Evolutionary conservation across 1,284 basidiomycete genomes (phyloP).

Genomic region (Hymenochaete sp.): DNA sequence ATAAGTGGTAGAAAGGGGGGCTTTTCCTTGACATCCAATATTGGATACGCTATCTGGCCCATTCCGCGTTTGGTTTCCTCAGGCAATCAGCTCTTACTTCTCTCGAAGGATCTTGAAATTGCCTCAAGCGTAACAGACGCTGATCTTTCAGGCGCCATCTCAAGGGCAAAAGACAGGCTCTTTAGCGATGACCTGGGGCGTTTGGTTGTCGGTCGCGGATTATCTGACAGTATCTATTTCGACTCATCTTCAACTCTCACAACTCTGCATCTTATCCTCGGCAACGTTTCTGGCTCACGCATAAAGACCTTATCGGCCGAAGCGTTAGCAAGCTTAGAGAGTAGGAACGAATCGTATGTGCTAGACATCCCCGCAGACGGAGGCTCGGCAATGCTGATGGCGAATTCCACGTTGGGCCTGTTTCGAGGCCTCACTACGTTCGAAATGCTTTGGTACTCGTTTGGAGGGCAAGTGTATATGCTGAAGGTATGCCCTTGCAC

Average conservation of each 20-base stretch:
- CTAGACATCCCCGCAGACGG: slow-evolving; percentile 58
- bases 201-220: slow-evolving; percentile 43
- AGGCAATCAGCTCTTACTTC: slow-evolving; percentile 42
- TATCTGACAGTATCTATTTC: slow-evolving; percentile 6
- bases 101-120: slow-evolving; percentile 42
- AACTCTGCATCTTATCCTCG: not conserved
- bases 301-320: slow-evolving; percentile 41
- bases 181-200: slow-evolving; percentile 41
- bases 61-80: slow-evolving; percentile 43
- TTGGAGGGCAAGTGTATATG: slow-evolving; percentile 42
- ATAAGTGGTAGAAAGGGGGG: too few species aligned
- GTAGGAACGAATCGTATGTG: slow-evolving; percentile 58
- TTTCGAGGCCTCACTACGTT: slow-evolving; percentile 80
- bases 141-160: slow-evolving; percentile 36
- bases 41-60: slow-evolving; percentile 41
- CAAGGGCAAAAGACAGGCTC: slow-evolving; percentile 34
- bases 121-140: slow-evolving; percentile 27
- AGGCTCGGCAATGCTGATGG: slow-evolving; percentile 47
- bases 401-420: slow-evolving; percentile 70
- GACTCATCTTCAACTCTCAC: slow-evolving; percentile 3
- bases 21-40: not conserved
- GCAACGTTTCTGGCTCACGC: not conserved
- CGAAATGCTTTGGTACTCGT: slow-evolving; percentile 66
- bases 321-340: slow-evolving; percentile 42
- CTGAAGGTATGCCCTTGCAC: slow-evolving; percentile 49